Evolutionary conservation across 1,284 basidiomycete genomes (phyloP), one percentile per base, ranked within the genome.

Genomic region (Lentinus polychrous): DNA sequence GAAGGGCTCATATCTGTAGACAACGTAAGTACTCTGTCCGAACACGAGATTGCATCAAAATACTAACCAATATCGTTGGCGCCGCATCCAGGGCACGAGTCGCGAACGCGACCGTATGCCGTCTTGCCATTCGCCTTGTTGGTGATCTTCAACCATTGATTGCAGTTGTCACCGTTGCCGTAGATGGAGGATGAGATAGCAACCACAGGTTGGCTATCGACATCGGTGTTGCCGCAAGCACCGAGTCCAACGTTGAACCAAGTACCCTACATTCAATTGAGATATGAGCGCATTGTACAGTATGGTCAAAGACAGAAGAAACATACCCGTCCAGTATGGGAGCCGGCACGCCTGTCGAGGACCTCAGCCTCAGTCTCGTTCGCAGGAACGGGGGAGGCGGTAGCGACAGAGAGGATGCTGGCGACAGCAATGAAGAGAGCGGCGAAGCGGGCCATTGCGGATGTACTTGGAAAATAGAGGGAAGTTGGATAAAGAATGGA

Each of bases 301-400:
- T 34, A 36, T 41, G 46, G 5, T 10, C 17, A 45, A 37, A 4
- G 34, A 11, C 18, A 36, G 49, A 24, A 35, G 23, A 36, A 3
- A 65, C 75, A 56, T 57, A 80, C 80, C 55, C 65, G 63, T 36
- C 80, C 79, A 15, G 51, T 57, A 57, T 71, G 74, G 4, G 70
- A 67, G 41, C 66, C 52, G 43, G 48, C 18, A 12, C 81, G 73
- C 61, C 74, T 78, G 52, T 73, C 71, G 37, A 81, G 65, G 27
- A 27, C 27, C 27, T 27, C 31, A 48, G 48, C n/a, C 17, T 10
- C 31, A 48, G 48, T 45, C 20, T 54, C 61, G 43, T 56, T 54
- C 46, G 24, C 47, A 41, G 71, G 65, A 23, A 81, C 56, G 27
- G 82, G 82, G 22, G 73, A 61, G 12, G 76, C 76, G 55, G 74